phyloP scores from a whole-genome alignment of 2,329 filamentous ascomycete species.

The Polychaeton citri region DNA sequence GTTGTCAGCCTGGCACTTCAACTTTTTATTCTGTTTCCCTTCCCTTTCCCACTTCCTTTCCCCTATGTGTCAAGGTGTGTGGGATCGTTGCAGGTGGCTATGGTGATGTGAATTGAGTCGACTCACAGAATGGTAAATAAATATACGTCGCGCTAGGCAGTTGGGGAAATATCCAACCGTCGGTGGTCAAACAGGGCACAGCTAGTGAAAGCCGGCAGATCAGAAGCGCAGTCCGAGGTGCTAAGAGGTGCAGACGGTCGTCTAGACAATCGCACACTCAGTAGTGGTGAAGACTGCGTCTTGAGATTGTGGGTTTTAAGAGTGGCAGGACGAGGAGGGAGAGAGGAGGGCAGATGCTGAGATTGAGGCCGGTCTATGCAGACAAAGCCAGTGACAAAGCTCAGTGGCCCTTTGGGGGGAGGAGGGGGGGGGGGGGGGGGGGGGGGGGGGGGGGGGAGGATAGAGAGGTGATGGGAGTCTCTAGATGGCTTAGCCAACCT shows the following conservation, averaged over 20 bases:
- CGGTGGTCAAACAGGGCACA: constrained; percentile 15
- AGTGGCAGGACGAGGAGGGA: not conserved
- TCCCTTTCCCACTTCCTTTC: too few relatives aligned
- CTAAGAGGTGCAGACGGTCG: not conserved
- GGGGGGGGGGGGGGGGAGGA: not conserved
- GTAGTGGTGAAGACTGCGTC: not conserved
- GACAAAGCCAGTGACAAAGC: not conserved
- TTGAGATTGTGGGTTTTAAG: not conserved
- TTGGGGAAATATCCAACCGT: not conserved
- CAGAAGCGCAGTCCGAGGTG: too few relatives aligned
- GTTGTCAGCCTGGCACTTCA: too few relatives aligned
- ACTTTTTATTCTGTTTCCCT: too few relatives aligned
- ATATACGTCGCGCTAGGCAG: not conserved
- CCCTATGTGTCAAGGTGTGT: too few relatives aligned
- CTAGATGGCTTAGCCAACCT: too few relatives aligned
- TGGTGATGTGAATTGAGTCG: too few relatives aligned
- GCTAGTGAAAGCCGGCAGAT: constrained; percentile 24
- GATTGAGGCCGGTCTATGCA: not conserved
- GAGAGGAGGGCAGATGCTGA: not conserved
- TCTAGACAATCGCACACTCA: not conserved
- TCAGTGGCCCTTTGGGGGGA: not conserved
- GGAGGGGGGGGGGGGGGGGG: not conserved
- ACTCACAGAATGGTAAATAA: too few relatives aligned
- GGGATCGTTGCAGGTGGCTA: too few relatives aligned
- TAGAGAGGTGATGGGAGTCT: not conserved